Percentiles rank a stretch among this genome's conserved stretches.
Evolutionary conservation across 192 early-diverging fungal species (phyloP).

Genomic region (Globomyces pollinis-pini): DNA sequence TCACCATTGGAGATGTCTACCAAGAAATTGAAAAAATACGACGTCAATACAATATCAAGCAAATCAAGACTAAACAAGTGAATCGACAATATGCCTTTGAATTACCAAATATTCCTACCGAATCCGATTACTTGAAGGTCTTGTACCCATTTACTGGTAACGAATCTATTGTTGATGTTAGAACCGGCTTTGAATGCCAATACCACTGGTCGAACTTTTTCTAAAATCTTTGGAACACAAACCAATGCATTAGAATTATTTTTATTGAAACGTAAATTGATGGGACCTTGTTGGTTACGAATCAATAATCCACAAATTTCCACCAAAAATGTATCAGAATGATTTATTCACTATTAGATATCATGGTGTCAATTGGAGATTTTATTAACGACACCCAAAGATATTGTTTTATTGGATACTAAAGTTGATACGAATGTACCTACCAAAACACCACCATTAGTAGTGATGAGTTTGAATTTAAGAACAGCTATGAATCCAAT

Average conservation of each 20-base stretch:
- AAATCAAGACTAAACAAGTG: constrained; percentile 55
- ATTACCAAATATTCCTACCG: constrained; percentile 63
- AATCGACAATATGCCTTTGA: constrained; percentile 91
- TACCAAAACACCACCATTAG: constrained; percentile 63
- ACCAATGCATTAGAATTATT: constrained; percentile 87
- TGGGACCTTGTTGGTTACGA: constrained; percentile 93
- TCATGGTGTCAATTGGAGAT: constrained; percentile 89
- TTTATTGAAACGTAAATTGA: constrained; percentile 85
- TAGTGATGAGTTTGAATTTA: constrained; percentile 79
- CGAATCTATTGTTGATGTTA: too few relatives aligned
- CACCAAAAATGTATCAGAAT: constrained; percentile 31
- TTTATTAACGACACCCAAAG: constrained; percentile 62
- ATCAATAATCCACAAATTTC: constrained; percentile 52
- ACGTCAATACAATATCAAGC: constrained; percentile 42
- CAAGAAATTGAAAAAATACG: constrained; percentile 64
- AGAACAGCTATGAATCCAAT: constrained; percentile 74
- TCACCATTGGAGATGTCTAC: constrained; percentile 62
- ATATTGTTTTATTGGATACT: constrained; percentile 49
- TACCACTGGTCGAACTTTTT: constrained; percentile 62
- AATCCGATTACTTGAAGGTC: constrained; percentile 81
- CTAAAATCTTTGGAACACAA: constrained; percentile 79
- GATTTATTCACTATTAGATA: too few relatives aligned
- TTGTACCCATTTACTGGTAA: constrained; percentile 60
- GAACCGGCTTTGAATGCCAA: neutral
- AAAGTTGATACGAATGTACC: constrained; percentile 27